Base-by-base conservation (phyloP, 2,329 filamentous ascomycete species). In the Colletotrichum abscissum region DNA sequence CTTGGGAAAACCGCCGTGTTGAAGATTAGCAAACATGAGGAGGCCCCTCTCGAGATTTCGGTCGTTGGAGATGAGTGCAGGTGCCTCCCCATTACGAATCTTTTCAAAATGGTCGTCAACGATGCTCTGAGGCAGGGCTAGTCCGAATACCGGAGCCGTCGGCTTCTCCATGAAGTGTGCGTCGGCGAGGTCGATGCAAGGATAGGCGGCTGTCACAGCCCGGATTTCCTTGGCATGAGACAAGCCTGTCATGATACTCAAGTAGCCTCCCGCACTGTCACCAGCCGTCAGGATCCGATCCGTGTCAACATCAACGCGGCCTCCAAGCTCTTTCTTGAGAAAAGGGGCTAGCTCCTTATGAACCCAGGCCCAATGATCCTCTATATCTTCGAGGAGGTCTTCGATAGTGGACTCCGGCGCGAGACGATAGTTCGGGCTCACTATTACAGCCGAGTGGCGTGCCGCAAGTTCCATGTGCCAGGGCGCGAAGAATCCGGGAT, bases 361-460 rank as follows among this genome's bases (percentile, higher is more conserved):
- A 0, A 76, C 67, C 78, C 79, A 80, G 22, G 76, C 71, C 78
- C 79, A 80, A 1, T 76, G 76, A 54, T 79, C 78, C 24, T 79
- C 76, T 2, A 80, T 26, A 56, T 80, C 79, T 3, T 76, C 76
- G 0, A 79, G 71, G 0, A 78, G n/a, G 24, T 80, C 79, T 0
- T 75, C 75, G 1, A 78, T 63, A 3, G 78, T 76, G 59, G 71
- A 58, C 4, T 78, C 75, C 3, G 79, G 79, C 1, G 78, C 63
- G 0, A 80, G 75, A 0, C 78, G 76, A 24, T 79, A 76, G 33
- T 80, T 77, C 0, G 78, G 73, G 0, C 77, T 80, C 0, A 80
- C 57, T 5, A 80, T 75, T 0, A 80, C 75, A 8, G 77, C 79
- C 0, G 74, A 75, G 1, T 79, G 60, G 56, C 78, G 67, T 1